Base-by-base conservation (phyloP, 2,329 filamentous ascomycete genomes). In the Fusarium xyrophilum region DNA sequence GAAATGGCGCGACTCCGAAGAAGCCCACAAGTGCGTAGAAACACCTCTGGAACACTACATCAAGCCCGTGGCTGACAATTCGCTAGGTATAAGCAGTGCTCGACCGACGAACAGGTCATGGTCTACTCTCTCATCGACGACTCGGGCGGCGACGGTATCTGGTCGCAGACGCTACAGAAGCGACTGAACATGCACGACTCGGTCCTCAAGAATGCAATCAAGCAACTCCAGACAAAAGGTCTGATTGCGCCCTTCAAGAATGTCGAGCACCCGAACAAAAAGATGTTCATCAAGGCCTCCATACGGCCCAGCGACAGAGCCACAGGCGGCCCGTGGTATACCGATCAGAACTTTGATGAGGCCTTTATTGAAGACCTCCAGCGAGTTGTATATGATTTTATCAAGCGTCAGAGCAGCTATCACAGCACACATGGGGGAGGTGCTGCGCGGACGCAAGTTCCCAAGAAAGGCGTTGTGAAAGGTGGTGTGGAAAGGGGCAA, bases 301-400 rank as follows among this genome's bases (percentile, higher is more conserved):
- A 86, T 99, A 64, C 88, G 89, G 14, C 95, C 96, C 1, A 93
- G 91, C 56, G 94, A 97, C 66, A 91, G 96, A 65, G 92, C 96
- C 47, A 97, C 93, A 0, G 96, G 96, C 48, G 96, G 96, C 3
- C 91, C 93, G 12, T 99, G 95, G 93, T 97, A 96, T 78, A 94
- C 92, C 11, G 93, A 97, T 67, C 92, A 93, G 54, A 91, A 94
- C 69, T 86, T 98, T 15, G 96, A 99, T 79, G 90, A 92, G 68
- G 91, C 91, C 61, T 93, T 99, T 77, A 94, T 98, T 73, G 89
- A 92, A 59, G 88, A 88, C 42, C 83, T 97, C 51, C 88, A 91
- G 64, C 85, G 87, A 23, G 86, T 91, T 63, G 87, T 97, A 53
- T 91, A 93, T 72, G 87, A 90, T 68, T 89, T 88, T 65, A 88